Evolutionary conservation across 768 basidiomycete genomes (phyloP), one percentile per base, ranked within the genome.

Genomic region (Piloderma croceum): DNA sequence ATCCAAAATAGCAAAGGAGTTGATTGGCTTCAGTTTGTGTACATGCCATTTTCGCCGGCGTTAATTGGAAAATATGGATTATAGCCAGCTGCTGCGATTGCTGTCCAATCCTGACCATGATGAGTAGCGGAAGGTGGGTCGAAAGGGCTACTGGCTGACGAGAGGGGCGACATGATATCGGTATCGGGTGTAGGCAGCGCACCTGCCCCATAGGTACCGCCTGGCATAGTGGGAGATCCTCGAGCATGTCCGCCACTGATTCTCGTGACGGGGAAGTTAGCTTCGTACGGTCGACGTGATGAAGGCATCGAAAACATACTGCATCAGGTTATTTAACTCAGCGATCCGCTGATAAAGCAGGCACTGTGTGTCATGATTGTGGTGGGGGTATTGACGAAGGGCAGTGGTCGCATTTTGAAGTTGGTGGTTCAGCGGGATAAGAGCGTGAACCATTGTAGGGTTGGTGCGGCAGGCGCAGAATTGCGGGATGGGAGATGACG

Each of bases 1-100:
- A n/a, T n/a, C n/a, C n/a, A n/a, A n/a, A n/a, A n/a, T n/a, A n/a
- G n/a, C n/a, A n/a, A n/a, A n/a, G n/a, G n/a, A n/a, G n/a, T n/a
- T n/a, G n/a, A n/a, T n/a, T n/a, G n/a, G n/a, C n/a, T n/a, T n/a
- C n/a, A n/a, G n/a, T n/a, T n/a, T n/a, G n/a, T 69, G 58, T 79
- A 79, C 48, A 81, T 71, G 53, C 57, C 61, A 51, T 76, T 73
- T 38, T 79, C 75, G 49, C 70, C 76, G 37, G 62, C 53, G 6
- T 61, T 42, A 31, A 71, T 61, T 44, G 81, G 76, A 54, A 85
- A 85, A 59, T 85, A 85, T 5, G 83, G 69, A 40, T 79, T 82
- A 61, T 81, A 84, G 23, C 74, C 72, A 21, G 73, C 53, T 18
- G 73, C 66, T 25, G 65, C 51, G 56, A 80, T 66, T 42, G 73